Conservation (phyloP, 441 rosid species). For the Metrosideros polymorpha region DNA sequence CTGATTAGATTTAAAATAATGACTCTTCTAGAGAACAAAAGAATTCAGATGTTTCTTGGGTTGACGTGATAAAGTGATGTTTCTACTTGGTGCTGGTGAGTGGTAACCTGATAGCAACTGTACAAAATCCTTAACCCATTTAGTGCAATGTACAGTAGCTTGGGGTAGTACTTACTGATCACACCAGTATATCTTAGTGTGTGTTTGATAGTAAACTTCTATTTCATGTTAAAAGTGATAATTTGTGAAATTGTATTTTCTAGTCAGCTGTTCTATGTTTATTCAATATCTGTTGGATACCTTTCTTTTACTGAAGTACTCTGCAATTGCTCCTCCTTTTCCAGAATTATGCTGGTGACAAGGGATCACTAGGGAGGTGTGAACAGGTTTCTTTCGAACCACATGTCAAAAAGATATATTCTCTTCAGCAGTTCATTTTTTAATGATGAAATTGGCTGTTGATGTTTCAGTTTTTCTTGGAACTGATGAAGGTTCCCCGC, state of each 20-base stretch:
- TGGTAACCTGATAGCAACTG: not conserved
- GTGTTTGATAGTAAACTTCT: not conserved
- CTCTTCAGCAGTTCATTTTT: not conserved
- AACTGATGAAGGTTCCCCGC: conserved; percentile 94
- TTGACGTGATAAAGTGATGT: not conserved
- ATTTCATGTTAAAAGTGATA: not conserved
- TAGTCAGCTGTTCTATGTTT: not conserved
- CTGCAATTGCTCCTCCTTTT: not conserved
- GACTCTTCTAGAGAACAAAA: not conserved
- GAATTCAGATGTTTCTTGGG: not conserved
- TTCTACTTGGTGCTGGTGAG: not conserved
- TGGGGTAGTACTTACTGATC: not conserved
- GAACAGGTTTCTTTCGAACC: conserved; percentile 60
- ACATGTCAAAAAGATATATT: not conserved
- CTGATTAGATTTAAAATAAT: not conserved
- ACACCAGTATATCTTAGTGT: not conserved
- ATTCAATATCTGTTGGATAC: not conserved
- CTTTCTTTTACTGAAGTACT: not conserved
- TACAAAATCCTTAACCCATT: not conserved
- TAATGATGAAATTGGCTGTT: not conserved
- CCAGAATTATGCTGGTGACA: conserved; percentile 88
- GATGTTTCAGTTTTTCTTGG: conserved; percentile 73
- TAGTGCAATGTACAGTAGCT: not conserved
- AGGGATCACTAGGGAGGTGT: conserved; percentile 93
- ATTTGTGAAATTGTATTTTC: not conserved